phyloP scores from a whole-genome alignment of 257 asterid genomes.

The Orobanche coerulescens region DNA sequence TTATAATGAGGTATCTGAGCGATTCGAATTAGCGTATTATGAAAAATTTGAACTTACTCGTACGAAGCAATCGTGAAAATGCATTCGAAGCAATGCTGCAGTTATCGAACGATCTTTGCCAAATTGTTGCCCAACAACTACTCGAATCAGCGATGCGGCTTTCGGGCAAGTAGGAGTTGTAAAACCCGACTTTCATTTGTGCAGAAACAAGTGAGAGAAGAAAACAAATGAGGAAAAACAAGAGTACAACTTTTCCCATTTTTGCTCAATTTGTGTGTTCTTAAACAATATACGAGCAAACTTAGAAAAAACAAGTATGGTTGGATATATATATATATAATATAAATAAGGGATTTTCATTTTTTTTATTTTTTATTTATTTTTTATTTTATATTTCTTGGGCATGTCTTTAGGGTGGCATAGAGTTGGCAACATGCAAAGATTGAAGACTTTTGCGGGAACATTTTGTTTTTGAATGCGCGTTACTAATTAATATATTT shows the following conservation, averaged over 20 bases:
- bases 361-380: not conserved
- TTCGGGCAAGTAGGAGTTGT: constrained; percentile 39
- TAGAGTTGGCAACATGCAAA: constrained; percentile 30
- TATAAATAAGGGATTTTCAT: not conserved
- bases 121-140: constrained; percentile 40
- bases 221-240: constrained; percentile 14
- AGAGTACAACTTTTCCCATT: constrained; percentile 28
- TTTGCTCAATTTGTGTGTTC: not conserved
- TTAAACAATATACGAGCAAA: constrained; percentile 4
- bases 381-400: too few relatives aligned
- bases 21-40: too few relatives aligned
- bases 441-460: not conserved
- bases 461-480: not conserved
- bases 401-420: constrained; percentile 13
- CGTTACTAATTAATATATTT: not conserved
- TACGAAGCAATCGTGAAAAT: constrained; percentile 83
- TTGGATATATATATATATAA: constrained; percentile 19
- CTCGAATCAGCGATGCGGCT: constrained; percentile 47
- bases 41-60: constrained; percentile 26
- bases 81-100: constrained; percentile 74
- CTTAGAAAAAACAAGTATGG: not conserved
- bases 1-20: too few relatives aligned
- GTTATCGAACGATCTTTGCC: constrained; percentile 48
- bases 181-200: constrained; percentile 51
- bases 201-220: constrained; percentile 37